Evolutionary conservation across 805 yeast species (phyloP).

Genomic region (Trichomonascus vanleenenianus): DNA sequence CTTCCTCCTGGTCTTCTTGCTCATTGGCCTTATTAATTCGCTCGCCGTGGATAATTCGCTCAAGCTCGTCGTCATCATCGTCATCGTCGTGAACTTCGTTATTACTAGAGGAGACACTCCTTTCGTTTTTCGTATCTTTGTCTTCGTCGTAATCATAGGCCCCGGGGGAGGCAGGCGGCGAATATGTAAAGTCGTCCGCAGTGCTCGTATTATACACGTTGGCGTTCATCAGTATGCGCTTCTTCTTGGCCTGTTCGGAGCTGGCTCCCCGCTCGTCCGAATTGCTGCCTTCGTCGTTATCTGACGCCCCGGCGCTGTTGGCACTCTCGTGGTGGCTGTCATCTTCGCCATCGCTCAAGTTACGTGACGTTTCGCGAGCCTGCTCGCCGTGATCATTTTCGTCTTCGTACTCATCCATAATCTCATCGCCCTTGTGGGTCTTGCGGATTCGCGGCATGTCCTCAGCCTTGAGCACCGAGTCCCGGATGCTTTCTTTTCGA

Average conservation of each 20-base stretch:
- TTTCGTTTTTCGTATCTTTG: constrained; percentile 10
- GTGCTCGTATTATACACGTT: neutral
- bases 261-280: neutral
- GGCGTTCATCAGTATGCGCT: neutral
- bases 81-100: constrained; percentile 16
- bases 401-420: constrained; percentile 43
- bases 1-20: too few relatives aligned
- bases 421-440: constrained; percentile 84
- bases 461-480: constrained; percentile 55
- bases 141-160: constrained; percentile 1
- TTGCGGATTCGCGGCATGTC: constrained; percentile 56
- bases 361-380: constrained; percentile 7
- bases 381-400: constrained; percentile 13
- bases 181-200: constrained; percentile 1
- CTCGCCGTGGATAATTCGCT: constrained; percentile 21
- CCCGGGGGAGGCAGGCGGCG: constrained; percentile 3
- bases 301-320: neutral
- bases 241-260: too few relatives aligned
- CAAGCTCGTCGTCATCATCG: constrained; percentile 31
- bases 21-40: too few relatives aligned
- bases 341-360: constrained; percentile 9
- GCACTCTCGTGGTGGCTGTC: constrained; percentile 9
- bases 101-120: constrained; percentile 1
- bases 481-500: constrained; percentile 57
- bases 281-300: constrained; percentile 4